A percentile compares a stretch with the other conserved stretches of the same genome.
These are phyloP conservation scores for Purpureocillium takamizusanense DNA, from an alignment of 2,329 filamentous ascomycete species.

Conservation along the genomic window DNA sequence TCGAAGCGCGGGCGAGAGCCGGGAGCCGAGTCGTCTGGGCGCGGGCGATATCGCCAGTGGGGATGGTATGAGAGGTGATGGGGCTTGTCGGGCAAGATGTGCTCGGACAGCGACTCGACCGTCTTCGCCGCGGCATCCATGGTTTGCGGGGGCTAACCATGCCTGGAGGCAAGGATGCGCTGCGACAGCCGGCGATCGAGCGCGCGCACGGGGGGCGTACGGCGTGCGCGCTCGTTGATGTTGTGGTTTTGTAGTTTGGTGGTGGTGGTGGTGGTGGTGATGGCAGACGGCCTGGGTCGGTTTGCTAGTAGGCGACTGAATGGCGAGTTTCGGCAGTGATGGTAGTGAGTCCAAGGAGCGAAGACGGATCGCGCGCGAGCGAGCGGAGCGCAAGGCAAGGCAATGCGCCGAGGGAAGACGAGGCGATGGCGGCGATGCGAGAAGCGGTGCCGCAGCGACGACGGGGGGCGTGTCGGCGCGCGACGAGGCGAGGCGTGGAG, in stretches of 20 bases:
- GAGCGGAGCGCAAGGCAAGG: no score
- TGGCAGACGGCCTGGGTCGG: no score
- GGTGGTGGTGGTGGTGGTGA: no score
- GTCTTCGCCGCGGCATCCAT: slow-evolving; percentile 53
- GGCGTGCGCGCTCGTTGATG: background rate
- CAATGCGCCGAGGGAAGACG: no score
- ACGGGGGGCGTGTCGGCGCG: no score
- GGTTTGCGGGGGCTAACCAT: slow-evolving; percentile 30
- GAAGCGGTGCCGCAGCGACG: no score
- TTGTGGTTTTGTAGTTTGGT: background rate
- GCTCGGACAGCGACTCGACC: slow-evolving; percentile 43
- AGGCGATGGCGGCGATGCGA: no score
- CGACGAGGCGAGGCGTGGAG: no score
- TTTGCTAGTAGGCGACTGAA: no score
- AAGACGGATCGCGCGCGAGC: background rate
- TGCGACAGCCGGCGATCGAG: slow-evolving; percentile 12
- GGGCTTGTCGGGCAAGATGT: slow-evolving; percentile 40
- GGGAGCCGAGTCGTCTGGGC: slow-evolving; percentile 27
- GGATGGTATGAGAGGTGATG: slow-evolving; percentile 43
- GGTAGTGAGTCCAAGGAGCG: background rate
- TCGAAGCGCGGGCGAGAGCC: slow-evolving; percentile 24
- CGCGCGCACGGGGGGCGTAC: slow-evolving; percentile 2
- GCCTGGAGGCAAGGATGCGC: slow-evolving; percentile 19
- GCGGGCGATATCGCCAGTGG: slow-evolving; percentile 36
- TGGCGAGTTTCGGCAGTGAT: no score